Evolutionary conservation across 345 rosid species (phyloP).

Genomic region (Barbarea vulgaris): DNA sequence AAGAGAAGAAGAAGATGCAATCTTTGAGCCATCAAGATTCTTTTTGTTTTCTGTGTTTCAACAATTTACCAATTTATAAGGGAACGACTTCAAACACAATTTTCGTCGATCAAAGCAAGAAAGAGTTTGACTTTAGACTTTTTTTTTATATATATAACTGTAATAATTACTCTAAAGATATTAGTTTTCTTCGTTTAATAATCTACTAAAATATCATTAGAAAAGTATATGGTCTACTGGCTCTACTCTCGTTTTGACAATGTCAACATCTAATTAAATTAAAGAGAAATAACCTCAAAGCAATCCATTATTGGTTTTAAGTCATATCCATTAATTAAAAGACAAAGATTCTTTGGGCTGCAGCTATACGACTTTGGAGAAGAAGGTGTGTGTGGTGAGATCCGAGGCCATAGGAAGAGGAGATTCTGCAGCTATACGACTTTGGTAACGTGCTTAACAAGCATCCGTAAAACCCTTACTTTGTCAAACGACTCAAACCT

Average conservation of each 20-base stretch:
- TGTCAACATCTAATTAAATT: neutral
- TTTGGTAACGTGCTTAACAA: neutral
- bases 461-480: neutral
- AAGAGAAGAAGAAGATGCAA: constrained; percentile 10
- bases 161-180: constrained; percentile 5
- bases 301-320: neutral
- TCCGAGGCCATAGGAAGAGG: neutral
- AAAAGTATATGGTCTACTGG: constrained; percentile 8
- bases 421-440: neutral
- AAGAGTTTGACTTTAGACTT: constrained; percentile 26
- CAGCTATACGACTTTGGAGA: constrained; percentile 2
- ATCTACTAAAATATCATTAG: neutral
- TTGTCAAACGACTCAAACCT: neutral
- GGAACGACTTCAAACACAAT: neutral
- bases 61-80: neutral
- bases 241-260: constrained; percentile 10
- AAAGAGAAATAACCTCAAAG: neutral
- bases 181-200: neutral
- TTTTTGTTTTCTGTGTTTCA: neutral
- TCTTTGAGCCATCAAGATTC: constrained; percentile 17
- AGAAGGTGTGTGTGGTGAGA: neutral
- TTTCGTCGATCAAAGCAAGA: neutral
- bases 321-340: neutral
- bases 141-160: neutral
- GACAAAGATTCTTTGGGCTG: neutral